Evolutionary conservation across 495 filamentous ascomycete species (phyloP).

Genomic region (Xanthoparmelia taractica): DNA sequence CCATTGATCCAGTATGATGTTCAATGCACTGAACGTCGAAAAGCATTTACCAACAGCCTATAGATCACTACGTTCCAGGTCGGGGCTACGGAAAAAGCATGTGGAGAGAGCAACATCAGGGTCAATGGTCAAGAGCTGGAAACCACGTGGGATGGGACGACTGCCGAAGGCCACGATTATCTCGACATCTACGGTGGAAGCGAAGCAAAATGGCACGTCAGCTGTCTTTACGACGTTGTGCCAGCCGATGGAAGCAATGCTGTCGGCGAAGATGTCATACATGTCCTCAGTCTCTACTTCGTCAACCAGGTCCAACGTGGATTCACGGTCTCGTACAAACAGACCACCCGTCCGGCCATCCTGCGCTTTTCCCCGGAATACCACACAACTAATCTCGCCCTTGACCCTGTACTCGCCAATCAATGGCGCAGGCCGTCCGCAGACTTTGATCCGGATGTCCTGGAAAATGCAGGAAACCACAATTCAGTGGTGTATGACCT

Average conservation of each 20-base stretch:
- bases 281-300: conserved; percentile 42
- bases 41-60: conserved; percentile 16
- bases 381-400: not conserved
- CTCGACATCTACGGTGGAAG: conserved; percentile 30
- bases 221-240: conserved; percentile 35
- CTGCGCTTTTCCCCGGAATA: conserved; percentile 25
- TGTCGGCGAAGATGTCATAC: conserved; percentile 35
- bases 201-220: conserved; percentile 39
- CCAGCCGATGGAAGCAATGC: conserved; percentile 17
- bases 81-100: conserved; percentile 24
- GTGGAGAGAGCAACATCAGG: conserved; percentile 33
- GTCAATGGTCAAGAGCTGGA: conserved; percentile 34
- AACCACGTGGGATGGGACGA: conserved; percentile 31
- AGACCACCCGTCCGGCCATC: conserved; percentile 36
- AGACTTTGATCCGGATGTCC: conserved; percentile 7
- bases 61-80: conserved; percentile 30
- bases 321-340: conserved; percentile 42
- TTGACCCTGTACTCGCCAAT: not conserved
- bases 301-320: conserved; percentile 32
- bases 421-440: conserved; percentile 14
- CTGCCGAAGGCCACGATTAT: conserved; percentile 31
- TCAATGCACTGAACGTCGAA: conserved; percentile 7
- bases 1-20: conserved; percentile 15
- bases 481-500: not conserved
- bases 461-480: conserved; percentile 3